phyloP scores from a whole-genome alignment of 1,284 basidiomycete genomes.

The Papiliotrema terrestris region DNA sequence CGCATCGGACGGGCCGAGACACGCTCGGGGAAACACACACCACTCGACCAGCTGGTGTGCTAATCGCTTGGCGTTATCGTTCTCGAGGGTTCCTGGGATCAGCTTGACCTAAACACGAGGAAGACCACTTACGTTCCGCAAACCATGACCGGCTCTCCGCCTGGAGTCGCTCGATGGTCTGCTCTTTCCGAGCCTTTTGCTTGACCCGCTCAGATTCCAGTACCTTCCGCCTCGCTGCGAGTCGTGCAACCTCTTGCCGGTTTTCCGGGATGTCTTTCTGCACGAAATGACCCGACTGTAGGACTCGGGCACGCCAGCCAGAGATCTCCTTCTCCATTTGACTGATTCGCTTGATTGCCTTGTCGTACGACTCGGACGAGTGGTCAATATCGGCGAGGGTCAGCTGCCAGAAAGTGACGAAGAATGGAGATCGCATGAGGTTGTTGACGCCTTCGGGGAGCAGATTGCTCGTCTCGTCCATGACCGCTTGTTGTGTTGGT shows the following conservation, averaged over 20 bases:
- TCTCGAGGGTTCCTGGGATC: conserved; percentile 21
- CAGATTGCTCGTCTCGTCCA: conserved; percentile 27
- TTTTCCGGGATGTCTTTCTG: too few species aligned
- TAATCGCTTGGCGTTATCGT: conserved; percentile 14
- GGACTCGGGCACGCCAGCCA: neutral
- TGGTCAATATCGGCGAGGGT: conserved; percentile 80
- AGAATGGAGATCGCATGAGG: conserved; percentile 67
- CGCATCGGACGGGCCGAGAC: conserved; percentile 93
- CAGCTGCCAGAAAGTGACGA: conserved; percentile 91
- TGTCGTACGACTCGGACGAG: conserved; percentile 52
- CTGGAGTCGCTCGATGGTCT: conserved; percentile 64
- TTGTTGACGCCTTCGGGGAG: conserved; percentile 26
- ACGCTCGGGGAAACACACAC: conserved; percentile 86
- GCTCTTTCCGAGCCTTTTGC: conserved; percentile 23
- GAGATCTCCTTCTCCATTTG: conserved; percentile 41
- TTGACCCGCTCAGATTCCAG: conserved; percentile 26
- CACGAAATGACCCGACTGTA: too few species aligned
- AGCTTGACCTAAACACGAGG: neutral
- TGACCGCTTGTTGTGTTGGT: neutral
- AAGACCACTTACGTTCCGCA: conserved; percentile 58
- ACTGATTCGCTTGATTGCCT: conserved; percentile 46
- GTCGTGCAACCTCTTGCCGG: neutral
- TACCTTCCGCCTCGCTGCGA: conserved; percentile 3
- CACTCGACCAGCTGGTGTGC: conserved; percentile 58
- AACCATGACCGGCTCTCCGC: conserved; percentile 90